These are phyloP conservation scores for Coprinellus micaceus DNA, from an alignment of 768 basidiomycete genomes.

Conservation along the genomic window DNA sequence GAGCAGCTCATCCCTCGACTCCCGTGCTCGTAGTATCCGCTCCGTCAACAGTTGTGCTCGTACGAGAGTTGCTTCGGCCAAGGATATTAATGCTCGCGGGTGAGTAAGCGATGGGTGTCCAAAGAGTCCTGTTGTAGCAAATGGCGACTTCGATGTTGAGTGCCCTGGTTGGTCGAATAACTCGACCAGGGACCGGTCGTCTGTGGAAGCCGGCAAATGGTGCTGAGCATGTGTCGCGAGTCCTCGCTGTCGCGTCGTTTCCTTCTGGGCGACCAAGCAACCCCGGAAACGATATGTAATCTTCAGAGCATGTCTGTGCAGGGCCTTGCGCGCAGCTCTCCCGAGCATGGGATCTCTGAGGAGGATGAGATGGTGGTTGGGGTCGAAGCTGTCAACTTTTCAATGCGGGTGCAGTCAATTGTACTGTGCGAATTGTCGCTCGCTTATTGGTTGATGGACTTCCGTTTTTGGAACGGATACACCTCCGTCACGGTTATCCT, in stretches of 20 bases:
- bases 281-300: constrained; percentile 39
- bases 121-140: constrained; percentile 77
- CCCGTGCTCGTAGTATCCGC: constrained; percentile 71
- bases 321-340: constrained; percentile 38
- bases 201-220: constrained; percentile 55
- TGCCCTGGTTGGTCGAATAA: constrained; percentile 67
- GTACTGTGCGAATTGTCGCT: background rate
- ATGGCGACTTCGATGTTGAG: constrained; percentile 34
- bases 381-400: background rate
- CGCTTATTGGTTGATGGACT: background rate
- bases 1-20: constrained; percentile 70
- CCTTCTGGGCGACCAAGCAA: constrained; percentile 36
- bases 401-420: background rate
- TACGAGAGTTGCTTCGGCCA: constrained; percentile 76
- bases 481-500: background rate
- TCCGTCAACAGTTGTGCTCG: constrained; percentile 82
- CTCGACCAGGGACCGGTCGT: constrained; percentile 62
- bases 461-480: background rate
- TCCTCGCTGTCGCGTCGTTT: constrained; percentile 15
- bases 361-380: background rate
- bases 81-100: constrained; percentile 62
- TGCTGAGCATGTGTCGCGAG: constrained; percentile 40
- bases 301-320: constrained; percentile 31
- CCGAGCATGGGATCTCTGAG: constrained; percentile 36
- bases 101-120: constrained; percentile 68